Evolutionary conservation across 1,139 yeast genomes (phyloP), one percentile per base, ranked within the genome.

Genomic region (Wickerhamiella pararugosa): DNA sequence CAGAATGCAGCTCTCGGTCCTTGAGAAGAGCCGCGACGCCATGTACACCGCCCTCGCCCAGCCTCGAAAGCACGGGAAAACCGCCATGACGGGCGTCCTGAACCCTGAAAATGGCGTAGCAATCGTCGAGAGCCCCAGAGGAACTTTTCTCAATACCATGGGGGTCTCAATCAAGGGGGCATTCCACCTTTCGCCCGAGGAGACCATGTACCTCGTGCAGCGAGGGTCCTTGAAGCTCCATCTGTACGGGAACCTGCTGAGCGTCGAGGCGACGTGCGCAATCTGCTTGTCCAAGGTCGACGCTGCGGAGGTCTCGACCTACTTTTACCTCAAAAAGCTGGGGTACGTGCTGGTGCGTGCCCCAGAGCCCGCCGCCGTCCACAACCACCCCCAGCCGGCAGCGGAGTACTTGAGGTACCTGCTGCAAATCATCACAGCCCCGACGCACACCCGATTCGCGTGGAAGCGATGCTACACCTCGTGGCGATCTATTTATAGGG

Each of bases 181-280:
- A 26, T 65, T 70, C 25, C 67, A 73, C 66, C 62, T 87, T 34
- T 64, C 62, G 21, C 71, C 75, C 7, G 75, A 82, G 45, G 97
- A 87, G 53, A 70, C 78, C 4, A 62, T 84, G 1, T 87, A 86
- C 57, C 64, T 87, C 44, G 73, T 78, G 2, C 95, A 87, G 58
- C 67, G 97, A 55, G 97, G 97, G 0, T 73, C 84, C 1, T 65
- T 84, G 57, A 65, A 75, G 26, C 73, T 82, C 21, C 75, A 66
- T 55, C 59, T 66, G 44, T 49, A 54, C 7, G 70, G 62, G 5
- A 57, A 63, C 7, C 70, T 75, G 2, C 56, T 86, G 56, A 71
- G 79, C 42, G 60, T 87, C 29, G 79, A 82, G 49, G 79, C 74
- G 41, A 65, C 80, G 3, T 83, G 84, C 58, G 62, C 79, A 0